Base-by-base conservation (phyloP, 805 yeast species). In the Candida taoyuanica region DNA sequence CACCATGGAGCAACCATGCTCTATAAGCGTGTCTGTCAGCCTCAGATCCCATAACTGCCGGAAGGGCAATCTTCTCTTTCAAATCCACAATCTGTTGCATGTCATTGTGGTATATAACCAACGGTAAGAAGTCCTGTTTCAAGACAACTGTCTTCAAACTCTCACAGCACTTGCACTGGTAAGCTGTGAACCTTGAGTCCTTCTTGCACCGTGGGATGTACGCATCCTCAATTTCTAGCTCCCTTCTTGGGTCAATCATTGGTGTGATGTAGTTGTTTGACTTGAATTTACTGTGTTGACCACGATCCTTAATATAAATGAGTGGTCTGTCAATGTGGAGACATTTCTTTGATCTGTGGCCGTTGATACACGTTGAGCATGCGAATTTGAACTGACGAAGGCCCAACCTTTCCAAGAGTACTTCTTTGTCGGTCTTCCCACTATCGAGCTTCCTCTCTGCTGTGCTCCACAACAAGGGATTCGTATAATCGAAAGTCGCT, bases 291-390 rank as follows among this genome's bases (percentile, higher is more conserved):
- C 40, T 34, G 26, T 36, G 34, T 13, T 36, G 40, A 3, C 40
- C 40, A 18, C 40, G 18, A 25, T 36, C 40, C 17, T 36, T 36
- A 14, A 36, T 19, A 19, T 29, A 31, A 4, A 36, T 15, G 18
- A 36, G 16, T 3, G 35, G 35, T 17, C 19, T 31, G 3, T 19
- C 20, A 27, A 14, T 29, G 17, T 36, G 40, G 5, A 21, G 30
- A 21, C 40, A 36, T 8, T 19, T 20, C 15, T 16, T 20, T 5
- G 40, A 17, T n/a, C 40, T n/a, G 16, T 36, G 40, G 4, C 40
- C 40, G 15, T 36, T 29, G 19, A 36, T 28, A 14, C 40, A 36
- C 7, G 26, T 24, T 13, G 30, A 29, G 27, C 40, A 36, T 14
- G 40, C 23, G 20, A 24, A 36, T 32, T 36, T 36, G 9, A 36